These are phyloP conservation scores for Lasiodiplodia hormozganensis DNA, from an alignment of 2,329 filamentous ascomycete genomes.

Conservation along the genomic window DNA sequence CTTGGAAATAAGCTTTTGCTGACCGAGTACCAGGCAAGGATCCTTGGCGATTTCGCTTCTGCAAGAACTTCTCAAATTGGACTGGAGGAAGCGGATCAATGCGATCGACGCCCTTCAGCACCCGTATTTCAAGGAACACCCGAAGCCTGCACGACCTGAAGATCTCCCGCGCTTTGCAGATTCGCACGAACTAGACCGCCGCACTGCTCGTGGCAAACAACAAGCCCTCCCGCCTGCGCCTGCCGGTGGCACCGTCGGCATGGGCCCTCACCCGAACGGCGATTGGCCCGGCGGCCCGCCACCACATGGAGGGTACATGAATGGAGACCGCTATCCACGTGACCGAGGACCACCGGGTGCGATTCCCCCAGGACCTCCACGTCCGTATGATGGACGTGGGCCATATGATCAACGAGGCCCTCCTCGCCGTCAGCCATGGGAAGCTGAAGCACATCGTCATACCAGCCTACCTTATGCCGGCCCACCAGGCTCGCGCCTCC, in stretches of 20 bases:
- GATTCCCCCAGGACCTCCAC: constrained; percentile 36
- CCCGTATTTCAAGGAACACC: constrained; percentile 83
- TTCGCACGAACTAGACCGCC: constrained; percentile 93
- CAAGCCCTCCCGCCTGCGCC: constrained; percentile 87
- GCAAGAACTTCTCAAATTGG: constrained; percentile 81
- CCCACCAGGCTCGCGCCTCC: constrained; percentile 32
- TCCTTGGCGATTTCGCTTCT: constrained; percentile 79
- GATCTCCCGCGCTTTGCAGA: constrained; percentile 94
- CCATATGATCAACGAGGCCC: constrained; percentile 38
- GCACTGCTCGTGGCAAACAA: constrained; percentile 87
- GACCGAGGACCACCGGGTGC: constrained; percentile 51
- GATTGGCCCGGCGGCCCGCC: constrained; percentile 57
- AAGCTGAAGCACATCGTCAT: constrained; percentile 32
- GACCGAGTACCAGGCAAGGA: constrained; percentile 61
- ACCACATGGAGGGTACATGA: constrained; percentile 43
- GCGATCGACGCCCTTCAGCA: constrained; percentile 93
- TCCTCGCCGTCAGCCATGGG: constrained; percentile 39
- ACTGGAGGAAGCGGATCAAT: constrained; percentile 89
- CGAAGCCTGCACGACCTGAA: constrained; percentile 79
- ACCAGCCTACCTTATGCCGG: constrained; percentile 29
- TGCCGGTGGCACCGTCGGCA: constrained; percentile 86
- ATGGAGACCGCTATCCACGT: constrained; percentile 43
- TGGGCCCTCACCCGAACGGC: constrained; percentile 62
- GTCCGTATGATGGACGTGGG: constrained; percentile 42
- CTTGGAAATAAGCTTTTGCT: constrained; percentile 9